A percentile compares a stretch with the other conserved stretches of the same genome.
phyloP scores from a whole-genome alignment of 225 moss, liverwort and hornwort species.

The Pseudisothecium myosuroides region DNA sequence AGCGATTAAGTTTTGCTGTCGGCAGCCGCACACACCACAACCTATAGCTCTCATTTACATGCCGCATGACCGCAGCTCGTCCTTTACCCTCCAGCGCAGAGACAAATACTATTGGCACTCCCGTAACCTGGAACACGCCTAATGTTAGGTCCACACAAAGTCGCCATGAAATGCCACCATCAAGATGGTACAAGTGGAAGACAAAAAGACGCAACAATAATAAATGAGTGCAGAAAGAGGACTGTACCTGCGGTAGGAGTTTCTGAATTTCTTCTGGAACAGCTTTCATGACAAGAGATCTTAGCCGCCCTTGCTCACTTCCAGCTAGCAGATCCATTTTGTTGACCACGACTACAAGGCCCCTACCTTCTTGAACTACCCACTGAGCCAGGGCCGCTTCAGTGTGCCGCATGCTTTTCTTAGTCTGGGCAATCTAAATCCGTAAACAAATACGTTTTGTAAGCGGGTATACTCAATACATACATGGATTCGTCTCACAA shows the following conservation, averaged over 20 bases:
- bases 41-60: slow-evolving; percentile 65
- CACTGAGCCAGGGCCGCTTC: slow-evolving; percentile 93
- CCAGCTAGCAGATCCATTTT: slow-evolving; percentile 92
- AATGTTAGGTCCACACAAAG: not conserved
- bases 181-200: not conserved
- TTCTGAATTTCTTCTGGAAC: slow-evolving; percentile 83
- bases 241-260: slow-evolving; percentile 70
- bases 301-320: slow-evolving; percentile 54
- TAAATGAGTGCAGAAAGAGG: not conserved
- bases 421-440: slow-evolving; percentile 67
- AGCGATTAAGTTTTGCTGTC: slow-evolving; percentile 90
- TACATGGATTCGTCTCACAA: not conserved
- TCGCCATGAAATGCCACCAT: not conserved
- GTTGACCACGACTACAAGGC: slow-evolving; percentile 81
- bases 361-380: slow-evolving; percentile 90
- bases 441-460: not conserved
- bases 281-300: slow-evolving; percentile 68
- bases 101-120: slow-evolving; percentile 75
- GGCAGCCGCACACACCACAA: slow-evolving; percentile 81
- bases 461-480: not conserved
- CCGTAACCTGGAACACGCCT: slow-evolving; percentile 52
- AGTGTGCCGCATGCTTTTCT: slow-evolving; percentile 81
- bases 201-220: not conserved
- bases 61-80: slow-evolving; percentile 62
- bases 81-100: slow-evolving; percentile 80